Evolutionary conservation across 129 eudicot species (phyloP).

Genomic region (Helianthus tuberosus): DNA sequence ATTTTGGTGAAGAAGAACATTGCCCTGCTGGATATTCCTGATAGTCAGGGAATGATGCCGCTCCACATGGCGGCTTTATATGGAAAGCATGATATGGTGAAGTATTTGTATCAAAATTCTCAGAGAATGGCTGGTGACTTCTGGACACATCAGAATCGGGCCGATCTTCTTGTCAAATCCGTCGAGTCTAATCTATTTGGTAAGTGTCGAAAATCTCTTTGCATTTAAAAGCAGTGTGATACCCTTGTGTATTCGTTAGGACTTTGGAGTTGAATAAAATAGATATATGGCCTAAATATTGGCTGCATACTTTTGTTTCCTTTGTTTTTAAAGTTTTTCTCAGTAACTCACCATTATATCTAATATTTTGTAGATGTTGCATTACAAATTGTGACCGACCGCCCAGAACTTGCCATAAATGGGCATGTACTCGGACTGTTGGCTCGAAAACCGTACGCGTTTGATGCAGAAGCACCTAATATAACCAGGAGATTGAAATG

Average conservation of each 20-base stretch:
- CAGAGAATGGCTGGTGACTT: constrained; percentile 3
- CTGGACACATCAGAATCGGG: constrained; percentile 28
- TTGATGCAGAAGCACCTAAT: neutral
- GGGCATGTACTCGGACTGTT: constrained; percentile 27
- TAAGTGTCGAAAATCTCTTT: constrained; percentile 6
- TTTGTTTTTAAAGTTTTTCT: neutral
- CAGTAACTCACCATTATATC: neutral
- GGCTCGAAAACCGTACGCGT: constrained; percentile 36
- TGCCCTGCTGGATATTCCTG: constrained; percentile 23
- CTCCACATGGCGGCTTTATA: constrained; percentile 27
- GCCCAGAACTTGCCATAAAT: constrained; percentile 19
- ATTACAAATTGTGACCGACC: constrained; percentile 23
- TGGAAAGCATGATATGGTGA: constrained; percentile 40
- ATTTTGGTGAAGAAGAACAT: constrained; percentile 29
- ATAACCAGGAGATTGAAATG: constrained; percentile 13
- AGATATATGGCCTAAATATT: neutral
- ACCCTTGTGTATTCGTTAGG: neutral
- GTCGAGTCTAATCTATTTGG: constrained; percentile 39
- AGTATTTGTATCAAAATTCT: constrained; percentile 30
- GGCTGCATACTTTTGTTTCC: neutral
- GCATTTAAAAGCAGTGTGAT: neutral
- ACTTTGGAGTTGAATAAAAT: neutral
- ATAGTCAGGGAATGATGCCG: constrained; percentile 35
- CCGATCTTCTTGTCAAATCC: constrained; percentile 25
- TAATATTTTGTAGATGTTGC: constrained; percentile 31